Conservation (phyloP, 257 asterid species). For the Striga asiatica region DNA sequence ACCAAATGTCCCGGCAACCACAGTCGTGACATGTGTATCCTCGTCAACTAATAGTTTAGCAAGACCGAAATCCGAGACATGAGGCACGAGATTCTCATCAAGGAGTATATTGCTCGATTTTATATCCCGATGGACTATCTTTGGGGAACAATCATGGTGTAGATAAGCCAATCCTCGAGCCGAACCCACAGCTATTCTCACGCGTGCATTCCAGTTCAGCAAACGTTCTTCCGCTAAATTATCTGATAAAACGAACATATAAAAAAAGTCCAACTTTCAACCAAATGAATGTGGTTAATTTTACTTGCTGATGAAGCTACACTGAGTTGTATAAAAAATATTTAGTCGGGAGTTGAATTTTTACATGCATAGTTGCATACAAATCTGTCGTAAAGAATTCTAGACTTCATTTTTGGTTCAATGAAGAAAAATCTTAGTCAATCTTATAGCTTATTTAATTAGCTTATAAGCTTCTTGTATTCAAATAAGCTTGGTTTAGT, state of each 20-base stretch:
- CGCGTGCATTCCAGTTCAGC: conserved; percentile 76
- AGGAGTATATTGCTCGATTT: conserved; percentile 93
- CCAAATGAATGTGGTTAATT: no score
- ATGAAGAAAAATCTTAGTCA: no score
- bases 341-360: no score
- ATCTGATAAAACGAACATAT: conserved; percentile 25
- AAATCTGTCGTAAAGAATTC: no score
- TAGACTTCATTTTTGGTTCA: no score
- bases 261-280: no score
- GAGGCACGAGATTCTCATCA: conserved; percentile 86
- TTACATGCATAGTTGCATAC: no score
- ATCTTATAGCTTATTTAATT: no score
- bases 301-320: background rate
- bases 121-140: conserved; percentile 83
- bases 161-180: conserved; percentile 92
- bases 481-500: no score
- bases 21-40: conserved; percentile 92
- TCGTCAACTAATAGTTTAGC: conserved; percentile 90
- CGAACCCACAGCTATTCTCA: conserved; percentile 79
- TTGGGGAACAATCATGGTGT: conserved; percentile 87
- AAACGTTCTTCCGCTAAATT: conserved; percentile 26
- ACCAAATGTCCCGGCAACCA: conserved; percentile 96
- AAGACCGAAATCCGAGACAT: conserved; percentile 90
- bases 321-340: background rate
- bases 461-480: no score